Evolutionary conservation across 306 rosid genomes (phyloP).

Genomic region (Mimosa bimucronata): DNA sequence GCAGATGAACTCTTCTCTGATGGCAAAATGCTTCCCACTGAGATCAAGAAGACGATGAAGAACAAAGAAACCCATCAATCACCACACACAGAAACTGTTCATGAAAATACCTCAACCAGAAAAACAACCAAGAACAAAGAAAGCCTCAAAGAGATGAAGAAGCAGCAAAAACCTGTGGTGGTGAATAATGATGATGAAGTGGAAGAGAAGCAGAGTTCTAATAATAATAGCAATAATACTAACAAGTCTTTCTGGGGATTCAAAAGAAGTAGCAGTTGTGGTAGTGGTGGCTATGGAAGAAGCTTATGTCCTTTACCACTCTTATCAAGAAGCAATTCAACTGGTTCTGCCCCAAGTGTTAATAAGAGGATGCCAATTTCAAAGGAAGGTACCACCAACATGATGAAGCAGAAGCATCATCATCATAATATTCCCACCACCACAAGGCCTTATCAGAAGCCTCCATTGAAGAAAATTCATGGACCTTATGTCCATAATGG

Average conservation of each 20-base stretch:
- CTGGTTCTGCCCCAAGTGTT: conserved; percentile 62
- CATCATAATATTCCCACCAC: conserved; percentile 19
- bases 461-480: conserved; percentile 70
- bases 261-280: conserved; percentile 89
- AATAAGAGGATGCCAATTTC: conserved; percentile 55
- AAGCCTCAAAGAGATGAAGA: conserved; percentile 39
- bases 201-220: conserved; percentile 56
- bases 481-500: conserved; percentile 53
- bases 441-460: conserved; percentile 62
- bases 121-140: conserved; percentile 51
- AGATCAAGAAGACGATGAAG: conserved; percentile 64
- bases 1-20: conserved; percentile 90
- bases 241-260: conserved; percentile 74
- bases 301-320: conserved; percentile 86
- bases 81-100: conserved; percentile 32
- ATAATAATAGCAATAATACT: conserved; percentile 23
- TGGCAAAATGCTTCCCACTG: conserved; percentile 68
- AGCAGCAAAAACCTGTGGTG: background rate
- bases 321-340: conserved; percentile 81
- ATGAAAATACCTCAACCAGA: conserved; percentile 19
- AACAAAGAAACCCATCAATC: conserved; percentile 1
- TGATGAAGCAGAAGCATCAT: conserved; percentile 51
- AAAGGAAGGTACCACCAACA: conserved; percentile 31
- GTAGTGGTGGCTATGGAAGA: conserved; percentile 81
- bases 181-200: conserved; percentile 38